Conservation (phyloP, 192 early-diverging fungal genomes). For the Coemansia sp. region DNA sequence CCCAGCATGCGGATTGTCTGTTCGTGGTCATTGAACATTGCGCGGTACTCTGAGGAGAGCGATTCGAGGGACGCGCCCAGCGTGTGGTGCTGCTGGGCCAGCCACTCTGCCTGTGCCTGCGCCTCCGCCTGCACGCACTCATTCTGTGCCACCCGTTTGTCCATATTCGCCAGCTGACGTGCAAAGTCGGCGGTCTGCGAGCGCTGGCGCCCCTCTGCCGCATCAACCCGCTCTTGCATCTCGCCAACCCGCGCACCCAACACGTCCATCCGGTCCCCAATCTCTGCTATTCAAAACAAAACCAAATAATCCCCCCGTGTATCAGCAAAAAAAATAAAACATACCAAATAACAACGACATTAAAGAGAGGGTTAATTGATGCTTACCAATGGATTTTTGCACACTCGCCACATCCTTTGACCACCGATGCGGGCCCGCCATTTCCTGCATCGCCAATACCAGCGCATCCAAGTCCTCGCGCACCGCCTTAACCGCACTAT, state of each 20-base stretch:
- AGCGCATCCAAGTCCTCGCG: conserved; percentile 27
- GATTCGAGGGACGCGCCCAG: conserved; percentile 4
- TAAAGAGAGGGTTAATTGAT: background rate
- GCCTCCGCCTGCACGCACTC: conserved; percentile 5
- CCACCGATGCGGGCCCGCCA: background rate
- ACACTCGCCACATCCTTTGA: background rate
- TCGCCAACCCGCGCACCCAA: conserved; percentile 3
- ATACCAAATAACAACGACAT: background rate
- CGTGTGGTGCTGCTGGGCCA: background rate
- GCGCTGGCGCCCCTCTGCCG: conserved; percentile 7
- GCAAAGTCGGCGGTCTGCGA: background rate
- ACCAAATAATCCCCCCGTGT: background rate
- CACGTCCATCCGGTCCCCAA: conserved; percentile 1
- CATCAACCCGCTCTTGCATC: background rate
- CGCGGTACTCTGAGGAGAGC: conserved; percentile 22
- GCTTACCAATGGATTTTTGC: conserved; percentile 10
- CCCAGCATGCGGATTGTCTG: conserved; percentile 27
- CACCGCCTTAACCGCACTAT: conserved; percentile 5
- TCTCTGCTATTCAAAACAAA: background rate
- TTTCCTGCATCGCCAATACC: conserved; percentile 6
- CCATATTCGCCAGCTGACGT: background rate
- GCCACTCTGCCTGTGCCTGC: conserved; percentile 2
- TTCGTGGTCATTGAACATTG: conserved; percentile 46
- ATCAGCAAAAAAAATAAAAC: background rate
- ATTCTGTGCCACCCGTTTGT: background rate